Conservation (phyloP, 23 red algal genomes). For the Gracilaria vermiculophylla region DNA sequence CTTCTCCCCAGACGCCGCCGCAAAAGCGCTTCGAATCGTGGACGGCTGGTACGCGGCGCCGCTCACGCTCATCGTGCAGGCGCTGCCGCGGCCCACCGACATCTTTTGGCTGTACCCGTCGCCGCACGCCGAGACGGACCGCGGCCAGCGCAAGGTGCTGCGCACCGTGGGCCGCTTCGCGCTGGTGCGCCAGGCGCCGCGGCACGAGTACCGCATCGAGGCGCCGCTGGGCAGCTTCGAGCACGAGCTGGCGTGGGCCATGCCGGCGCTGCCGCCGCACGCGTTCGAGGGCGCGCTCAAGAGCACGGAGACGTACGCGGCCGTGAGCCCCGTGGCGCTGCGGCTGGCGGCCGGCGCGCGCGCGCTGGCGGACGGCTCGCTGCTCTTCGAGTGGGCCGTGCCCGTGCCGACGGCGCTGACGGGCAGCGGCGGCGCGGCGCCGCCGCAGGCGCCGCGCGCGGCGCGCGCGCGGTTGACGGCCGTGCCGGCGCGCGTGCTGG, state of each 20-base stretch:
- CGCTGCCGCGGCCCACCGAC: slow-evolving; percentile 35
- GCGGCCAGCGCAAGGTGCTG: not conserved
- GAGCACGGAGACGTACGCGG: slow-evolving; percentile 20
- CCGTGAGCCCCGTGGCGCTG: slow-evolving; percentile 14
- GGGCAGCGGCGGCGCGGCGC: not conserved
- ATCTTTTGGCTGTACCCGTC: slow-evolving; percentile 49
- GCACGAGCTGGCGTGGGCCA: slow-evolving; percentile 17
- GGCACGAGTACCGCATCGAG: not conserved
- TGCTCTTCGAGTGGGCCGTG: slow-evolving; percentile 38
- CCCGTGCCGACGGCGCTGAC: slow-evolving; percentile 13
- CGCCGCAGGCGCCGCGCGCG: not conserved
- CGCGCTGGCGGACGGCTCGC: not conserved
- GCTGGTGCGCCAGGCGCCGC: slow-evolving; percentile 24
- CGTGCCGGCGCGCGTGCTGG: not conserved
- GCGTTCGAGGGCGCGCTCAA: slow-evolving; percentile 44
- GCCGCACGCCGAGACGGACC: slow-evolving; percentile 42
- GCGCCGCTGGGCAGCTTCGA: not conserved
- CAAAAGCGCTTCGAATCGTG: not conserved
- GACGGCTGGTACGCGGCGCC: slow-evolving; percentile 35
- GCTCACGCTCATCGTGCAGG: not conserved
- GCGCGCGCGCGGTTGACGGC: not conserved
- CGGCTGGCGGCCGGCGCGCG: not conserved
- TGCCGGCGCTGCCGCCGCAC: slow-evolving; percentile 4
- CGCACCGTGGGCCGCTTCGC: not conserved
- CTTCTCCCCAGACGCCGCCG: not conserved